These are phyloP conservation scores for Saccharomycopsis phalli DNA, from an alignment of 1,139 yeast species.

Conservation along the genomic window DNA sequence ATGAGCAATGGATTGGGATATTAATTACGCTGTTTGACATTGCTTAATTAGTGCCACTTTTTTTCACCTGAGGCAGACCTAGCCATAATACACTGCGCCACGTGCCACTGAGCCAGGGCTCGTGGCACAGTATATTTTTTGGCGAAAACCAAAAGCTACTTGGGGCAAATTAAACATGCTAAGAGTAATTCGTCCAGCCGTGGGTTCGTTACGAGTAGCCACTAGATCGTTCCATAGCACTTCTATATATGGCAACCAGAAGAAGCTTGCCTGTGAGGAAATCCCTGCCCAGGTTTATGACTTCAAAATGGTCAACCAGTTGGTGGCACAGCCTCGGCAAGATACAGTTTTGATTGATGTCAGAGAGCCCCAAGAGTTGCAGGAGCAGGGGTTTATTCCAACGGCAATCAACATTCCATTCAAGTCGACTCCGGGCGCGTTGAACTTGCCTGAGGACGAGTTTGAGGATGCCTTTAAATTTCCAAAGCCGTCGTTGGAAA, in stretches of 20 bases:
- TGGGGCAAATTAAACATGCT: too few species aligned
- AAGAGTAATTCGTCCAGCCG: too few species aligned
- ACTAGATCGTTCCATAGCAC: background rate
- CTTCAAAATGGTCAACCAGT: constrained; percentile 46
- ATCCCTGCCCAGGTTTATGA: constrained; percentile 40
- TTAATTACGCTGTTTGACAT: too few species aligned
- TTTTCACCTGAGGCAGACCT: too few species aligned
- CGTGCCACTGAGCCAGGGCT: too few species aligned
- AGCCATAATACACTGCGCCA: too few species aligned
- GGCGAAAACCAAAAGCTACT: too few species aligned
- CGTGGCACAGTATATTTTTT: too few species aligned
- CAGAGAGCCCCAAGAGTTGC: constrained; percentile 80
- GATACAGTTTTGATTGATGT: constrained; percentile 67
- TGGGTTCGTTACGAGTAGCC: background rate
- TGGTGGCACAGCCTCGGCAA: constrained; percentile 33
- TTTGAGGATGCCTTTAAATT: constrained; percentile 77
- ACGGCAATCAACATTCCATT: constrained; percentile 81
- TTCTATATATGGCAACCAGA: background rate
- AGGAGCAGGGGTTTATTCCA: constrained; percentile 60
- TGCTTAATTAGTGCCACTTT: too few species aligned
- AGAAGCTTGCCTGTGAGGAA: constrained; percentile 10
- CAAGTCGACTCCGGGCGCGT: constrained; percentile 90
- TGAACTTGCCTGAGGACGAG: constrained; percentile 69
- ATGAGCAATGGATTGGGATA: too few species aligned
- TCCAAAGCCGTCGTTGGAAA: constrained; percentile 62